Conservation (phyloP, 2,329 filamentous ascomycete genomes). For the Phialemonium atrogriseum region DNA sequence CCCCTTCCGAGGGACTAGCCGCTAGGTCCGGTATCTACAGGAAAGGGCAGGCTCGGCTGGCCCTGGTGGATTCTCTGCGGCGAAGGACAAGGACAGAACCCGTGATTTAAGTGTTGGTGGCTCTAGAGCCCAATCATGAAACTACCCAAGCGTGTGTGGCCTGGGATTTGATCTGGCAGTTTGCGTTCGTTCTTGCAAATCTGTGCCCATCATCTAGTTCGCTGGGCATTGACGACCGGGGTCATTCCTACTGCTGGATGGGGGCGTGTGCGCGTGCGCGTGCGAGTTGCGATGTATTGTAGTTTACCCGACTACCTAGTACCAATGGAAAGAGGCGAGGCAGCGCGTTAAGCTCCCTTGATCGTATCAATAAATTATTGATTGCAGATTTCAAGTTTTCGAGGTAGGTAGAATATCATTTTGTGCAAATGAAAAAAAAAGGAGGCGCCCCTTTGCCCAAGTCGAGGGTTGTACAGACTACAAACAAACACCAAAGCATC, state of each 20-base stretch:
- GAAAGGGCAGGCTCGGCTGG: no score
- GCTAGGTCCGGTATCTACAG: slow-evolving; percentile 1
- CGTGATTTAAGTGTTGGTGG: no score
- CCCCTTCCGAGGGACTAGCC: slow-evolving; percentile 1
- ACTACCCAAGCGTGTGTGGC: no score
- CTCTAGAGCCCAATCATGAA: no score
- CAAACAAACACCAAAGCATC: neutral
- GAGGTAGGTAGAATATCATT: slow-evolving; percentile 1
- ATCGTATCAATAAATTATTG: neutral
- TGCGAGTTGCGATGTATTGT: slow-evolving; percentile 1
- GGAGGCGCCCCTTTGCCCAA: slow-evolving; percentile 1
- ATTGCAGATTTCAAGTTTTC: slow-evolving; percentile 4
- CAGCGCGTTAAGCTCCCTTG: neutral
- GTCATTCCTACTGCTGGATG: no score
- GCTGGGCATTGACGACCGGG: neutral
- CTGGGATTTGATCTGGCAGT: no score
- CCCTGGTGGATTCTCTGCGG: no score
- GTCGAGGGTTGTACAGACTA: slow-evolving; percentile 1
- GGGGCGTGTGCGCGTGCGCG: neutral
- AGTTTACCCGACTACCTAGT: slow-evolving; percentile 1
- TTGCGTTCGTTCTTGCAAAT: no score
- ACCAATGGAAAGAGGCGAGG: no score
- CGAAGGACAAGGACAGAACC: neutral
- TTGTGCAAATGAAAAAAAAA: slow-evolving; percentile 1
- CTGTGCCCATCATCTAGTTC: neutral